Evolutionary conservation across 2,329 filamentous ascomycete species (phyloP).

Genomic region (Alternaria sp.): DNA sequence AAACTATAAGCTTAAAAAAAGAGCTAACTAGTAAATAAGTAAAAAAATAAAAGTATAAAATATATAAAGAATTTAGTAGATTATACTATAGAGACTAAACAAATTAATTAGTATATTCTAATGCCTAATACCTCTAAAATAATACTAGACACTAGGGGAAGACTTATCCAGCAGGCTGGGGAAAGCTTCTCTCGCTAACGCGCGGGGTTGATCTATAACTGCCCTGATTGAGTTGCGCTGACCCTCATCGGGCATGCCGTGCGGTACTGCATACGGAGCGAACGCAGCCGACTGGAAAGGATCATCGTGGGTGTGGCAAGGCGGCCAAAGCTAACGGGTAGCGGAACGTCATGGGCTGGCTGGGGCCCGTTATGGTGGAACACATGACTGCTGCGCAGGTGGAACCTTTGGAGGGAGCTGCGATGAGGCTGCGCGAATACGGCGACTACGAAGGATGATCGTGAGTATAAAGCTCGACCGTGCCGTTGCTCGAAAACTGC

Average conservation of each 20-base stretch:
- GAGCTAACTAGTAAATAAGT: too few species aligned
- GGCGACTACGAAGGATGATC: background rate
- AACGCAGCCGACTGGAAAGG: background rate
- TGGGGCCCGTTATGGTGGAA: constrained; percentile 9
- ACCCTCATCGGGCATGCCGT: constrained; percentile 10
- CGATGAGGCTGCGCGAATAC: constrained; percentile 9
- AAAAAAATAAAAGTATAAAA: too few species aligned
- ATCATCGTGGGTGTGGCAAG: constrained; percentile 15
- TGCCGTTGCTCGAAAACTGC: background rate
- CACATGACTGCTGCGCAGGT: constrained; percentile 18
- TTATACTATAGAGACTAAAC: too few species aligned
- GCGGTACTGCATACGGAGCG: constrained; percentile 11
- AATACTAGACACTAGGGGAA: too few species aligned
- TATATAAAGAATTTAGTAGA: too few species aligned
- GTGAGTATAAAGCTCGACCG: constrained; percentile 13
- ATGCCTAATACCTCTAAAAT: too few species aligned
- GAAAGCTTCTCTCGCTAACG: constrained; percentile 18
- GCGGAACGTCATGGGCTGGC: constrained; percentile 13
- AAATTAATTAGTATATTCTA: too few species aligned
- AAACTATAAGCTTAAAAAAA: too few species aligned
- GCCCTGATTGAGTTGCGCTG: constrained; percentile 10
- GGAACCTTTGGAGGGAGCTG: constrained; percentile 9
- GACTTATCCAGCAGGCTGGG: constrained; percentile 11
- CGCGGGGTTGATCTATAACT: constrained; percentile 22
- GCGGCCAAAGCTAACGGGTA: constrained; percentile 6